phyloP scores from a whole-genome alignment of 2,329 filamentous ascomycete species.

The Calonectria montana region DNA sequence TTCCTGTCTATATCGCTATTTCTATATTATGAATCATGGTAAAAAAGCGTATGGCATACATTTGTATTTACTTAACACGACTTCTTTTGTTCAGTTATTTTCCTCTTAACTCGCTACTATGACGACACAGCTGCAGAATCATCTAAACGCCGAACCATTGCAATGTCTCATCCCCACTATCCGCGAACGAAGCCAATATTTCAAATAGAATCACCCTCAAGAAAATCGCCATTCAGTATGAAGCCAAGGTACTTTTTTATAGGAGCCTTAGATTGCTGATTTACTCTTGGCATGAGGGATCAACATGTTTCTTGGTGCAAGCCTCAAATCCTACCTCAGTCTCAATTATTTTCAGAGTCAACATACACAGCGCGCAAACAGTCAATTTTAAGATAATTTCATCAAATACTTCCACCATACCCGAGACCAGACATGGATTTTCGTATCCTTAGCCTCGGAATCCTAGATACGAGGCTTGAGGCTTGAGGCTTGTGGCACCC shows the following conservation, averaged over 20 bases:
- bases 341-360: background rate
- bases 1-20: background rate
- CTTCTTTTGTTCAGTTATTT: background rate
- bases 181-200: no score
- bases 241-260: background rate
- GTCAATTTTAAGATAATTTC: background rate
- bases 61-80: background rate
- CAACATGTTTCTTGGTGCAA: background rate
- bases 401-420: background rate
- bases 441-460: background rate
- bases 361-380: background rate
- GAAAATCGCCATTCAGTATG: no score
- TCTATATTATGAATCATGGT: background rate
- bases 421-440: background rate
- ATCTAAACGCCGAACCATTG: background rate
- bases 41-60: background rate
- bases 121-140: background rate
- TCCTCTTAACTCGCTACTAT: background rate
- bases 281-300: slow-evolving; percentile 1
- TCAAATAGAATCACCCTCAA: no score
- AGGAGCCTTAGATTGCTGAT: background rate
- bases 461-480: background rate
- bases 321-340: background rate
- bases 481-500: background rate
- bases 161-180: background rate